Base-by-base conservation (phyloP, 805 yeast species). In the Wickerhamomyces chambardii region DNA sequence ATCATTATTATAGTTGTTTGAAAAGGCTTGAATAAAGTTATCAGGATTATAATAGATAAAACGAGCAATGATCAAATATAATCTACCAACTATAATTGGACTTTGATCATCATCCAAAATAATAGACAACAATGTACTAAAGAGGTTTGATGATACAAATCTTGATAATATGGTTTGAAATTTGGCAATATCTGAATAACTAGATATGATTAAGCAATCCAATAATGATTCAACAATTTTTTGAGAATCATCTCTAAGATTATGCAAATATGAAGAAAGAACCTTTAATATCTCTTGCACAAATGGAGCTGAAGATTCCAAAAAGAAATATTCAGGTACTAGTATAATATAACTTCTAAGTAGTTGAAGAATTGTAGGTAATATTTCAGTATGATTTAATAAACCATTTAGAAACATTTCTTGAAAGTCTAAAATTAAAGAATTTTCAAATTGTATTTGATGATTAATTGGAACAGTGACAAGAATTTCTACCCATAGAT, bases 401-500 rank as follows among this genome's bases (percentile, higher is more conserved):
- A 90, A 63, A 1, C 82, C 84, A 36, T 68, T 63, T 9, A 75
- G 63, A 22, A 80, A 55, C 42, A 73, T 58, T 8, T 41, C 44
- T 15, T 35, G 32, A 8, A 50, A 31, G 29, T 47, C 45, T 14
- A 35, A 35, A 11, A 49, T 36, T 29, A 50, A 33, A 8, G 50
- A 39, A 19, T 42, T 44, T 5, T 41, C 35, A n/a, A 37, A 28
- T 5, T 39, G 38, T 14, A 47, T 15, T 2, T 31, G 3, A 18
- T 41, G 43, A 12, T 37, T 28, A 4, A 45, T 28, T 1, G 90
- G 84, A 35, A 71, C 70, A 41, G 77, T 75, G 42, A 75, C 83
- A 34, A 86, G 52, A 2, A 83, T 53, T 1, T 79, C 65, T n/a
- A 71, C 63, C 95, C 95, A 86, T 29, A 89, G 62, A 37, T 85